Evolutionary conservation across 1,139 yeast species (phyloP), one percentile per base, ranked within the genome.

Genomic region (Hansenula sp.): DNA sequence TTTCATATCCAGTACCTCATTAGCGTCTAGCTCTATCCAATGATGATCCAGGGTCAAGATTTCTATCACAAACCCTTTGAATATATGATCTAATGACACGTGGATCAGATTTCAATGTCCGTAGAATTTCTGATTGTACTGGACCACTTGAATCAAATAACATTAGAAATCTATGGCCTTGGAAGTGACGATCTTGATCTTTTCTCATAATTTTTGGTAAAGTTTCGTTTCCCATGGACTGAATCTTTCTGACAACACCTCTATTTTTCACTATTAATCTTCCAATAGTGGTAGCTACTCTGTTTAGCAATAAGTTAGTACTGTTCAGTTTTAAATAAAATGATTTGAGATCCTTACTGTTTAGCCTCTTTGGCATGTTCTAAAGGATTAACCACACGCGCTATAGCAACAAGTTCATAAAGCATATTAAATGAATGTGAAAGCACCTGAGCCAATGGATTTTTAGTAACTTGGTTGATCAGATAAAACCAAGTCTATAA

Each of bases 391-490:
- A 79, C 64, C 33, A 82, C 78, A 69, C 97, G 87, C 18, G 96
- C 89, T 50, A 89, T 84, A 38, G 96, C 96, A 47, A 89, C 76
- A 38, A 90, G 69, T 69, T 90, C 97, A 71, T 90, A 90, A 47
- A 88, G 76, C 97, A 90, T 90, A 31, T 16, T 32, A 14, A 6
- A n/a, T 10, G 17, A 21, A 21, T 21, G n/a, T n/a, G n/a, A n/a
- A n/a, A 21, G 10, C 24, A 7, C 24, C 10, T 21, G 24, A 21
- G 24, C 7, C 24, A 21, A 10, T 7, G 7, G n/a, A n/a, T n/a
- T n/a, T n/a, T n/a, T n/a, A n/a, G n/a, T n/a, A 21, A 21, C 24
- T 21, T 21, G 24, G 9, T 21, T n/a, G n/a, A n/a, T n/a, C n/a
- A n/a, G n/a, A n/a, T n/a, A n/a, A n/a, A n/a, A n/a, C n/a, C n/a